phyloP scores from a whole-genome alignment of 768 basidiomycete genomes.

The Glaciozyma martinii region DNA sequence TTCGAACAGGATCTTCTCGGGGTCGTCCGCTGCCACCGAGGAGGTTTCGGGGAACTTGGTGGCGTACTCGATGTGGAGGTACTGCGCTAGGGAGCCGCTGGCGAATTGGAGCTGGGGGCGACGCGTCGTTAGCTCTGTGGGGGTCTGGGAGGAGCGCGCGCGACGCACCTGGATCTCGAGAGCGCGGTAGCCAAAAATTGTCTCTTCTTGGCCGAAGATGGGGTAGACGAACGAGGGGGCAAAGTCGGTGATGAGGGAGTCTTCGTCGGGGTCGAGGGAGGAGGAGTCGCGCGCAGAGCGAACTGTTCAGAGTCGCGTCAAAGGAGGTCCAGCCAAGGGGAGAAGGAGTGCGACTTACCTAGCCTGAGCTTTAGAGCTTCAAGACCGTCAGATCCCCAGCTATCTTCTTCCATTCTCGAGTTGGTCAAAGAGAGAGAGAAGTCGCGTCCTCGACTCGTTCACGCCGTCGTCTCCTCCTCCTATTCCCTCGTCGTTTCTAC shows the following conservation, averaged over 20 bases:
- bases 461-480: too few species aligned
- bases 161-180: slow-evolving; percentile 65
- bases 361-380: not conserved
- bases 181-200: slow-evolving; percentile 85
- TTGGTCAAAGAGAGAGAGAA: too few species aligned
- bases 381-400: not conserved
- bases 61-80: slow-evolving; percentile 59
- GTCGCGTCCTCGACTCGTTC: too few species aligned
- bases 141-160: not conserved
- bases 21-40: slow-evolving; percentile 70
- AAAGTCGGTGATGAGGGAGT: slow-evolving; percentile 52
- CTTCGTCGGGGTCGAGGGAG: slow-evolving; percentile 50
- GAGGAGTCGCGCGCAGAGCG: slow-evolving; percentile 61
- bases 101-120: slow-evolving; percentile 62
- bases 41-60: slow-evolving; percentile 52
- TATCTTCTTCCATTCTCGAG: too few species aligned
- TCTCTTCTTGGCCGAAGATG: slow-evolving; percentile 93
- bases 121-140: slow-evolving; percentile 1
- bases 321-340: not conserved
- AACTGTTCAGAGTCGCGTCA: slow-evolving; percentile 45
- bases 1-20: slow-evolving; percentile 62
- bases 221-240: slow-evolving; percentile 91
- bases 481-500: too few species aligned
- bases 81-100: slow-evolving; percentile 74
- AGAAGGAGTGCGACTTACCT: not conserved